Conservation (phyloP, 2,329 filamentous ascomycete genomes). For the Pyrenochaeta sp. region DNA sequence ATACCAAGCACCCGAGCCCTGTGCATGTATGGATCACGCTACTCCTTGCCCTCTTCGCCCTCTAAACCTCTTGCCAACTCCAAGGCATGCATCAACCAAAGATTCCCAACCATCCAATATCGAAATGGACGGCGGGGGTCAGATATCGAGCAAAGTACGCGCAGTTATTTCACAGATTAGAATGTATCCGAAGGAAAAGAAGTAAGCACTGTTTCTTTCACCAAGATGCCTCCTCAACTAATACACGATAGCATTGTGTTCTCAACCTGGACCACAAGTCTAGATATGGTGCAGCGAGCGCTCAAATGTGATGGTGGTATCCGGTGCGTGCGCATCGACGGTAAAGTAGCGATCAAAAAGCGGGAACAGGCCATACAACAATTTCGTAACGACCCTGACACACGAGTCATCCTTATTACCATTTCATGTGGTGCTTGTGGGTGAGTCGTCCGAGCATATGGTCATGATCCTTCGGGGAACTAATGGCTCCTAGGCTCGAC, state of each 20-base stretch:
- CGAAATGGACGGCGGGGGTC: not conserved
- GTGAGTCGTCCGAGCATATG: constrained; percentile 40
- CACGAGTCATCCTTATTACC: constrained; percentile 58
- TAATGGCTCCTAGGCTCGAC: constrained; percentile 51
- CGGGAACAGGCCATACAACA: constrained; percentile 52
- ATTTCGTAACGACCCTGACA: constrained; percentile 50
- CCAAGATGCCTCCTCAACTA: not conserved
- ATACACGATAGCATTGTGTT: constrained; percentile 57
- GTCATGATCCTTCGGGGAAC: not conserved
- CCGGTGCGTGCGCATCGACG: constrained; percentile 56
- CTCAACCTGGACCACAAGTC: constrained; percentile 60
- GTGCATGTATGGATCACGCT: not conserved
- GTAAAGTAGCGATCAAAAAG: constrained; percentile 55
- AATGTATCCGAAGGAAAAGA: constrained; percentile 4
- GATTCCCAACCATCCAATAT: not conserved
- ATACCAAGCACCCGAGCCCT: constrained; percentile 1
- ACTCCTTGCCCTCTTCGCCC: not conserved
- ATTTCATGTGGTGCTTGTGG: constrained; percentile 63
- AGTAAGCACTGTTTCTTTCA: not conserved
- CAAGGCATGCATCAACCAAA: not conserved
- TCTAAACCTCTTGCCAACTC: not conserved
- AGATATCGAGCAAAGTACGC: constrained; percentile 7
- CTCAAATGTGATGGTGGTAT: constrained; percentile 48
- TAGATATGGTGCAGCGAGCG: constrained; percentile 56
- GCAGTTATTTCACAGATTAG: constrained; percentile 1